phyloP scores from a whole-genome alignment of 202 grass and related monocot genomes.

The Setaria italica region DNA sequence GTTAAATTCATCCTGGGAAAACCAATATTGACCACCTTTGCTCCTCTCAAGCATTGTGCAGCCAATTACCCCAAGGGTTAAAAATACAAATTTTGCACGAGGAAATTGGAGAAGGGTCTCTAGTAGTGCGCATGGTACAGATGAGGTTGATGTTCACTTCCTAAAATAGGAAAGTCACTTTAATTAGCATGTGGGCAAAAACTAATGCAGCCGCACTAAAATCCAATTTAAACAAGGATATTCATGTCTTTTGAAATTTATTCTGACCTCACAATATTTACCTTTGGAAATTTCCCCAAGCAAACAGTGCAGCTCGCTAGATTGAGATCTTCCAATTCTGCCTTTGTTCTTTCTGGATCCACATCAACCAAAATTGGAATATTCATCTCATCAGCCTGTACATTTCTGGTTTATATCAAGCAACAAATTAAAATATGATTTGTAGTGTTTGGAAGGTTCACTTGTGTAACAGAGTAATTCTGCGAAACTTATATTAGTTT shows the following conservation, averaged over 20 bases:
- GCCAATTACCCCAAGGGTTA: conserved; percentile 54
- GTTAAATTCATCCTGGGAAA: not conserved
- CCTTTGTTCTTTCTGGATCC: conserved; percentile 56
- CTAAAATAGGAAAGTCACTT: not conserved
- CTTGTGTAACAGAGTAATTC: not conserved
- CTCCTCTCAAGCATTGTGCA: conserved; percentile 57
- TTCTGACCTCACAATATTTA: not conserved
- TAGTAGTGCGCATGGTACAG: conserved; percentile 54
- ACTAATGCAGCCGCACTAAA: not conserved
- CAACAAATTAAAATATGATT: conserved; percentile 27
- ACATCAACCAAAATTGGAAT: conserved; percentile 61
- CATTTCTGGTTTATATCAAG: conserved; percentile 47
- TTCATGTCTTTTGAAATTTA: not conserved
- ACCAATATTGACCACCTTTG: conserved; percentile 23
- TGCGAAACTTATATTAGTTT: not conserved
- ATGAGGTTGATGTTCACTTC: conserved; percentile 51
- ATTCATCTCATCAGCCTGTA: conserved; percentile 55
- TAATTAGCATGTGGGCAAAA: conserved; percentile 21
- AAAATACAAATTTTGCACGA: conserved; percentile 40
- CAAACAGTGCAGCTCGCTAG: conserved; percentile 56
- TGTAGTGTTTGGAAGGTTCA: not conserved
- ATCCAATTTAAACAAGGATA: not conserved
- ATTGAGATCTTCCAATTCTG: conserved; percentile 47
- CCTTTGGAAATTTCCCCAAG: conserved; percentile 55
- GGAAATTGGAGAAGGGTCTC: conserved; percentile 50